Evolutionary conservation across 2,329 filamentous ascomycete genomes (phyloP).

Genomic region (Biscogniauxia marginata): DNA sequence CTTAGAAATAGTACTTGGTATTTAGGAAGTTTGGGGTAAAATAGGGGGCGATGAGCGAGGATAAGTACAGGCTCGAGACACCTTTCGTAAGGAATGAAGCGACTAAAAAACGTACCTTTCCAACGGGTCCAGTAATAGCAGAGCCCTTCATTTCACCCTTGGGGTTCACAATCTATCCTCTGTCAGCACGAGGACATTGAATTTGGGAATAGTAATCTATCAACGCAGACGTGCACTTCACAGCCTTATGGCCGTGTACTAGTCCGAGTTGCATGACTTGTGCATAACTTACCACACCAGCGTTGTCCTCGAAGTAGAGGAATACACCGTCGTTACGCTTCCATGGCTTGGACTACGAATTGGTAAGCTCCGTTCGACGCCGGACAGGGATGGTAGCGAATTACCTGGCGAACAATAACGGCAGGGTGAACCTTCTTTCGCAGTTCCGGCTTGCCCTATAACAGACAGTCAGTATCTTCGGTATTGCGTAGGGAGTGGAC

Average conservation of each 20-base stretch:
- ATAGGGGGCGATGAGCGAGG: too few relatives aligned
- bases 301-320: constrained; percentile 99
- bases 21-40: too few relatives aligned
- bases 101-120: constrained; percentile 69
- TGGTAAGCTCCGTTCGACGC: neutral
- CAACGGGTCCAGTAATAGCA: constrained; percentile 97
- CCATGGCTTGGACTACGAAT: constrained; percentile 93
- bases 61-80: too few relatives aligned
- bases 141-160: constrained; percentile 99
- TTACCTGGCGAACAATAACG: constrained; percentile 84
- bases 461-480: neutral
- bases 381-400: neutral
- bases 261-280: too few relatives aligned
- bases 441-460: constrained; percentile 89
- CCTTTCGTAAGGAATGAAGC: neutral
- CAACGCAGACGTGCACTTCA: too few relatives aligned
- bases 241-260: too few relatives aligned
- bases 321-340: constrained; percentile 97
- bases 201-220: neutral
- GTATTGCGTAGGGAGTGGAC: neutral
- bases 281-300: constrained; percentile 86
- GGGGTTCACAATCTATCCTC: constrained; percentile 89
- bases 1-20: too few relatives aligned
- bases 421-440: constrained; percentile 99
- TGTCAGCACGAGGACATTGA: constrained; percentile 36